Conservation (phyloP, 345 rosid genomes). For the Eutrema yunnanense region DNA sequence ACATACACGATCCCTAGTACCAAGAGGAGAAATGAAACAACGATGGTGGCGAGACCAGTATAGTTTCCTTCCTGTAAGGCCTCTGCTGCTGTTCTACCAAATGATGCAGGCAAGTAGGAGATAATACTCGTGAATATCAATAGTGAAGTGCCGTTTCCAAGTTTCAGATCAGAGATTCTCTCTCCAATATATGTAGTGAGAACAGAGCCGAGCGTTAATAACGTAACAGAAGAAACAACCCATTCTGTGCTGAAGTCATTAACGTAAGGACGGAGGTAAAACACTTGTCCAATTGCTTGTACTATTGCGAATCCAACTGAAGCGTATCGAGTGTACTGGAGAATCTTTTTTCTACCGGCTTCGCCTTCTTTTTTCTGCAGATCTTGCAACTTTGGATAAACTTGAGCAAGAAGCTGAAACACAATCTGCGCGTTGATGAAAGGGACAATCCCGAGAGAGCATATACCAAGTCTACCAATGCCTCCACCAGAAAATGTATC, state of each 20-base stretch:
- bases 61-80: constrained; percentile 92
- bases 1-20: constrained; percentile 94
- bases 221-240: constrained; percentile 76
- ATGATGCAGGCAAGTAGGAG: constrained; percentile 95
- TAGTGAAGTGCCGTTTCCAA: constrained; percentile 95
- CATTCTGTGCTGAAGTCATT: constrained; percentile 81
- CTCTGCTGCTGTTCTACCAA: constrained; percentile 79
- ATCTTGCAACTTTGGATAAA: constrained; percentile 97
- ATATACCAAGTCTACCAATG: constrained; percentile 92
- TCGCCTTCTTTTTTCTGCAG: constrained; percentile 99
- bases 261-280: constrained; percentile 86
- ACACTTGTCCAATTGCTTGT: constrained; percentile 91
- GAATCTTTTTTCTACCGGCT: constrained; percentile 94
- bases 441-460: constrained; percentile 96
- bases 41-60: constrained; percentile 61
- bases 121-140: constrained; percentile 92
- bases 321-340: constrained; percentile 87
- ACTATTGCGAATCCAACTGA: constrained; percentile 93
- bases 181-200: constrained; percentile 87
- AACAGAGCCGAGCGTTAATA: constrained; percentile 83
- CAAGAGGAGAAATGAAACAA: constrained; percentile 66
- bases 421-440: constrained; percentile 94
- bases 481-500: constrained; percentile 99
- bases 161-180: constrained; percentile 84
- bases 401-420: constrained; percentile 95